phyloP scores from a whole-genome alignment of 345 rosid genomes.

The Pseudoturritis turrita region DNA sequence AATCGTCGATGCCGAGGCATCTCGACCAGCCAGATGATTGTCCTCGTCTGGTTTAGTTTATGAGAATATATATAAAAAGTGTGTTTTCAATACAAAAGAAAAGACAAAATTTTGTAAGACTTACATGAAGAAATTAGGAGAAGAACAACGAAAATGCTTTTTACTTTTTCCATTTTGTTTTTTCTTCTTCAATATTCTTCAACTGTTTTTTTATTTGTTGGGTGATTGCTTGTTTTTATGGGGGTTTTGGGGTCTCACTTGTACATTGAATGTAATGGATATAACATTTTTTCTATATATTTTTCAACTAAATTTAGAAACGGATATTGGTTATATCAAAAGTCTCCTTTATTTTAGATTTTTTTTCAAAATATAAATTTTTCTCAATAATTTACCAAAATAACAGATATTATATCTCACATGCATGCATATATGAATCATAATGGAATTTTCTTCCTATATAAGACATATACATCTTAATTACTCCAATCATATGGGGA shows the following conservation, averaged over 20 bases:
- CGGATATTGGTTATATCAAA: background rate
- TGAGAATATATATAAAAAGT: too few relatives aligned
- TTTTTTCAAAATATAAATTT: too few relatives aligned
- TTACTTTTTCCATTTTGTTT: background rate
- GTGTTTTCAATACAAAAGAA: background rate
- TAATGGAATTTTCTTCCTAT: too few relatives aligned
- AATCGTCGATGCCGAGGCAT: too few relatives aligned
- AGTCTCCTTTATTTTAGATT: background rate
- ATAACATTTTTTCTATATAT: background rate
- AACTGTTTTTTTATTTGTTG: background rate
- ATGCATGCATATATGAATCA: too few relatives aligned
- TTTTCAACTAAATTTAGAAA: background rate
- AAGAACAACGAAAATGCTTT: background rate
- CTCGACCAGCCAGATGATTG: too few relatives aligned
- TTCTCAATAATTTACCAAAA: too few relatives aligned
- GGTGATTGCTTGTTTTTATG: background rate
- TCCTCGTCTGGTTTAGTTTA: too few relatives aligned
- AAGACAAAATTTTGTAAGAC: background rate
- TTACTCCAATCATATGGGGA: too few relatives aligned
- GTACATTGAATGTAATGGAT: too few relatives aligned
- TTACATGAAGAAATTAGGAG: background rate
- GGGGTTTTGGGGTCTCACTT: background rate
- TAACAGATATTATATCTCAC: too few relatives aligned
- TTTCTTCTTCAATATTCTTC: background rate
- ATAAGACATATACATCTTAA: too few relatives aligned